A percentile compares a stretch with the other conserved stretches of the same genome.
These are phyloP conservation scores for Ceriops tagal DNA, from an alignment of 345 rosid species.

Conservation along the genomic window DNA sequence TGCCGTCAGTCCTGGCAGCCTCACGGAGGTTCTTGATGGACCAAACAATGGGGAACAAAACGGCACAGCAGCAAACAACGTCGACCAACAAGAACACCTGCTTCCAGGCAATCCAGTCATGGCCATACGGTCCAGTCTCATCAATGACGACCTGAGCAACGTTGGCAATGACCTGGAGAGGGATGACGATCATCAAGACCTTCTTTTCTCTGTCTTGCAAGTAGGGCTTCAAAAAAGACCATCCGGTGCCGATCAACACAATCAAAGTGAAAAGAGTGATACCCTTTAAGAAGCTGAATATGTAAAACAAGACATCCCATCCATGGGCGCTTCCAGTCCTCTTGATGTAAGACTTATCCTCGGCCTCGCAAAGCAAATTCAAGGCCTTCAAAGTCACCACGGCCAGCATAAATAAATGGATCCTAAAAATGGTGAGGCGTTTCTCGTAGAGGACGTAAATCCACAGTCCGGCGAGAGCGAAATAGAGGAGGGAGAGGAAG, in stretches of 20 bases:
- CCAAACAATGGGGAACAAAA: constrained; percentile 96
- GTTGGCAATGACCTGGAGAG: constrained; percentile 84
- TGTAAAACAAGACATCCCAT: constrained; percentile 93
- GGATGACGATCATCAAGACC: constrained; percentile 92
- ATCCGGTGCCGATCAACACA: constrained; percentile 90
- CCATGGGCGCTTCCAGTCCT: constrained; percentile 84
- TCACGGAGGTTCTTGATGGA: constrained; percentile 93
- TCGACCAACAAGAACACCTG: constrained; percentile 90
- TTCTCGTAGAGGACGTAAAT: constrained; percentile 63
- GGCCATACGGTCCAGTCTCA: constrained; percentile 76
- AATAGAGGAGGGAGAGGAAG: constrained; percentile 59
- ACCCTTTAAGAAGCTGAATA: constrained; percentile 89
- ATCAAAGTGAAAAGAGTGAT: constrained; percentile 75
- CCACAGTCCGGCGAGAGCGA: constrained; percentile 66
- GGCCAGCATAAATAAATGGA: constrained; percentile 91
- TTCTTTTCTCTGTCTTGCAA: constrained; percentile 95
- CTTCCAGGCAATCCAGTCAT: constrained; percentile 86
- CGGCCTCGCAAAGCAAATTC: constrained; percentile 73
- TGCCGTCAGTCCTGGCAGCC: constrained; percentile 90
- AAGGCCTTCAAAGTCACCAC: constrained; percentile 66
- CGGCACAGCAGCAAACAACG: constrained; percentile 93
- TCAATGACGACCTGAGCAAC: constrained; percentile 87
- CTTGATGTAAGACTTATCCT: constrained; percentile 83
- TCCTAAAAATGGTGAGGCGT: constrained; percentile 67
- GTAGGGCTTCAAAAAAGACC: constrained; percentile 93